Conservation (phyloP, 257 asterid genomes). For the Capsicum chinense region DNA sequence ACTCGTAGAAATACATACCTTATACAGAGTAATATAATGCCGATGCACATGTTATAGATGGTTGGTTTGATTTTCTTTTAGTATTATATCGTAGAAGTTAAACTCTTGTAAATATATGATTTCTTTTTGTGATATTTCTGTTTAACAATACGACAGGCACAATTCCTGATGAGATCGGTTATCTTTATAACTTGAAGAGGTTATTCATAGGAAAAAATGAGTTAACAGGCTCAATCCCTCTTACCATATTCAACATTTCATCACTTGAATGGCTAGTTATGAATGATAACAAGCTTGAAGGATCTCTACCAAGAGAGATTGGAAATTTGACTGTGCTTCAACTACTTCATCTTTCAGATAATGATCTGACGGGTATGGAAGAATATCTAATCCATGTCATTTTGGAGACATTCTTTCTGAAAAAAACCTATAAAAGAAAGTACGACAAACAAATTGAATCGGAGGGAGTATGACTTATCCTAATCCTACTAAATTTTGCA, state of each 20-base stretch:
- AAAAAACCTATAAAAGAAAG: no score
- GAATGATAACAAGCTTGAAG: neutral
- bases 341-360: constrained; percentile 28
- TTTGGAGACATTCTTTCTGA: neutral
- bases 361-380: constrained; percentile 37
- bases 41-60: no score
- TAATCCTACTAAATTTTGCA: neutral
- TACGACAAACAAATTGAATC: no score
- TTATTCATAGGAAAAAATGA: neutral
- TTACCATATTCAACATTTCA: constrained; percentile 30
- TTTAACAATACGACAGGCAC: constrained; percentile 21
- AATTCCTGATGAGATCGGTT: constrained; percentile 27
- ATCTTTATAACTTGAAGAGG: neutral
- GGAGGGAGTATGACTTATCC: no score
- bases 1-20: no score
- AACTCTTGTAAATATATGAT: no score
- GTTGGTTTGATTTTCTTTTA: no score
- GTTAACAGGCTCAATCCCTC: constrained; percentile 35
- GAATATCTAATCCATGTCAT: neutral
- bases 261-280: constrained; percentile 29
- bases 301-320: neutral
- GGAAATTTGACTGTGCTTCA: constrained; percentile 22
- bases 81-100: no score
- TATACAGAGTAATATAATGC: no score
- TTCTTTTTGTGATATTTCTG: no score